Evolutionary conservation across 2,329 filamentous ascomycete genomes (phyloP).

Genomic region (Cytospora piceicola): DNA sequence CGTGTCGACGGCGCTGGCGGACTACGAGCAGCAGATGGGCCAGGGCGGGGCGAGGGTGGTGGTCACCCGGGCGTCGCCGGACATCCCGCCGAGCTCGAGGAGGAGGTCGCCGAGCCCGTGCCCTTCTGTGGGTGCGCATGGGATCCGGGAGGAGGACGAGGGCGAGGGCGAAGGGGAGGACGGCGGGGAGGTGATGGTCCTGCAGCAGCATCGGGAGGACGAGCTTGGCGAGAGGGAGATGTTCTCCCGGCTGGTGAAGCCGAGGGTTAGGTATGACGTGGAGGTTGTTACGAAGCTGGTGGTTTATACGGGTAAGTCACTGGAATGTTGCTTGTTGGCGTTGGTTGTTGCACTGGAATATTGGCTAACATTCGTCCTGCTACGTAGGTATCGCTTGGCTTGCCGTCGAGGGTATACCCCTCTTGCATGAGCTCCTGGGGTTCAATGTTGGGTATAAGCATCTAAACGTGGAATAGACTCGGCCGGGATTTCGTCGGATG

Average conservation of each 20-base stretch:
- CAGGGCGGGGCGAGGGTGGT: conserved; percentile 54
- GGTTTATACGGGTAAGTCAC: conserved; percentile 79
- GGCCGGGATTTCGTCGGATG: too few relatives aligned
- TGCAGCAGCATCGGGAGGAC: conserved; percentile 45
- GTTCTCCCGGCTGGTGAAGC: conserved; percentile 81
- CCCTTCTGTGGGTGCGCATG: conserved; percentile 27
- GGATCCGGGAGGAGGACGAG: conserved; percentile 31
- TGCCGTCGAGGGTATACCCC: conserved; percentile 74
- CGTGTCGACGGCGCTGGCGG: conserved; percentile 50
- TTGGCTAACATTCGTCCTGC: neutral
- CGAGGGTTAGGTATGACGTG: conserved; percentile 94
- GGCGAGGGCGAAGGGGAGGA: conserved; percentile 40
- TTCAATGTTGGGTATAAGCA: conserved; percentile 53
- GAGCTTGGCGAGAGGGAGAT: conserved; percentile 74
- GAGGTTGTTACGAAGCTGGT: conserved; percentile 97
- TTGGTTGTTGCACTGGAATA: neutral
- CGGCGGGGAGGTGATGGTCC: conserved; percentile 38
- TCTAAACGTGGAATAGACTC: conserved; percentile 33
- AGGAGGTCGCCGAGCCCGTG: conserved; percentile 32
- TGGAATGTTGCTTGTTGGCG: neutral
- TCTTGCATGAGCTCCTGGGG: conserved; percentile 68
- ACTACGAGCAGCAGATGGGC: conserved; percentile 77
- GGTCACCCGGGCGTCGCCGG: conserved; percentile 35
- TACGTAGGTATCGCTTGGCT: conserved; percentile 77
- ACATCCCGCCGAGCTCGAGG: conserved; percentile 22